Conservation (phyloP, 1,284 basidiomycete genomes). For the Cutaneotrichosporon spelunceum region DNA sequence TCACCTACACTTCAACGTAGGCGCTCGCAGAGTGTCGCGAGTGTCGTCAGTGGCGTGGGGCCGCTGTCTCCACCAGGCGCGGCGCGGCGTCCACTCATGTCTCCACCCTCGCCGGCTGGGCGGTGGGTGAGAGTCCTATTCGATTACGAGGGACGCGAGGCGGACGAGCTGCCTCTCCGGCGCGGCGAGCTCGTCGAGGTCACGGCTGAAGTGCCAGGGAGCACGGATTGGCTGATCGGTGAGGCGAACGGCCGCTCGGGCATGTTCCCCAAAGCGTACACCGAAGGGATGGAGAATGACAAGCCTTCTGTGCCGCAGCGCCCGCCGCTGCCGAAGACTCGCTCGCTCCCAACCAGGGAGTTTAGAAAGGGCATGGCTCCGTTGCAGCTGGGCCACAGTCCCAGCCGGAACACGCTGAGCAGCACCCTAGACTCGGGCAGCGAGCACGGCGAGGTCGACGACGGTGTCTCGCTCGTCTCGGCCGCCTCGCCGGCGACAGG, state of each 20-base stretch:
- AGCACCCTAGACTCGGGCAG: constrained; percentile 19
- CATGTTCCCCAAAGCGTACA: constrained; percentile 71
- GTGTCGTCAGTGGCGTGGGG: constrained; percentile 10
- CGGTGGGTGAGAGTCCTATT: constrained; percentile 62
- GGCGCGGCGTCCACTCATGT: constrained; percentile 36
- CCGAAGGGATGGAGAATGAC: constrained; percentile 55
- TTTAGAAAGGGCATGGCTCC: constrained; percentile 12
- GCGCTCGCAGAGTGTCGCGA: constrained; percentile 18
- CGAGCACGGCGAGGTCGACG: constrained; percentile 33
- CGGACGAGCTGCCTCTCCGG: constrained; percentile 69
- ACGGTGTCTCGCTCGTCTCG: constrained; percentile 17
- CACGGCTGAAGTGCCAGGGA: constrained; percentile 60
- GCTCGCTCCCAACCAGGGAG: not conserved
- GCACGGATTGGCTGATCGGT: constrained; percentile 83
- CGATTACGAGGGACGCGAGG: constrained; percentile 64
- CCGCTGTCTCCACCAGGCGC: constrained; percentile 12
- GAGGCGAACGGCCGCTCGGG: constrained; percentile 64
- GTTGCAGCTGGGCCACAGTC: constrained; percentile 14
- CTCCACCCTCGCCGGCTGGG: constrained; percentile 30
- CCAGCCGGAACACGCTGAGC: constrained; percentile 2
- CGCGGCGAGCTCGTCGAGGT: constrained; percentile 70
- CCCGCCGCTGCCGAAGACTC: constrained; percentile 16
- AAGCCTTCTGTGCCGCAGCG: constrained; percentile 37
- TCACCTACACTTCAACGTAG: constrained; percentile 6
- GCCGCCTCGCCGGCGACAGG: constrained; percentile 21